These are phyloP conservation scores for Venturia aucupariae DNA, from an alignment of 2,329 filamentous ascomycete genomes.

Conservation along the genomic window DNA sequence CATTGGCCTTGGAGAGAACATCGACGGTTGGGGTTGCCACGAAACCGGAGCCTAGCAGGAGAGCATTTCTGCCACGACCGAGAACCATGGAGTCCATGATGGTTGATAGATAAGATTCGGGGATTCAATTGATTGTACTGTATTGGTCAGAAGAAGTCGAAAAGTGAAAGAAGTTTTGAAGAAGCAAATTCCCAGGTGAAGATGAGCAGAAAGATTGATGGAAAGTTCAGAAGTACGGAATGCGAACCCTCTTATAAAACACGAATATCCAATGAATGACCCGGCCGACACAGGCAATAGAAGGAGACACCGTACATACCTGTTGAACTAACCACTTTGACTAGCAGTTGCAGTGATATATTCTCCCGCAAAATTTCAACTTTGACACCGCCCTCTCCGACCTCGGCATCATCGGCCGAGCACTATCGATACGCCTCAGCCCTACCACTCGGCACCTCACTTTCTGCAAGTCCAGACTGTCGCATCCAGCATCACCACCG, in stretches of 20 bases:
- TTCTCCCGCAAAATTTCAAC: background rate
- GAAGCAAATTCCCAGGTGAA: background rate
- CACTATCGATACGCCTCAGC: background rate
- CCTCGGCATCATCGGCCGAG: background rate
- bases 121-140: background rate
- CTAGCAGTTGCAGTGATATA: background rate
- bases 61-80: constrained; percentile 27
- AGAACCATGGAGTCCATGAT: constrained; percentile 13
- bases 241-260: background rate
- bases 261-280: background rate
- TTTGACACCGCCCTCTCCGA: background rate
- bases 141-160: background rate
- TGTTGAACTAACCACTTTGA: background rate
- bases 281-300: background rate
- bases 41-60: constrained; percentile 45
- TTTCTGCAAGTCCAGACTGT: background rate
- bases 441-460: background rate
- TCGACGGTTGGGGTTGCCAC: constrained; percentile 45
- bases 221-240: background rate
- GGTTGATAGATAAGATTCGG: background rate
- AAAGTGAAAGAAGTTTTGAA: background rate
- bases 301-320: constrained; percentile 3
- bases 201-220: background rate
- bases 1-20: constrained; percentile 47
- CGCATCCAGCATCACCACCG: background rate